Conservation (phyloP, 2,329 filamentous ascomycete genomes). For the Fusarium nanum region DNA sequence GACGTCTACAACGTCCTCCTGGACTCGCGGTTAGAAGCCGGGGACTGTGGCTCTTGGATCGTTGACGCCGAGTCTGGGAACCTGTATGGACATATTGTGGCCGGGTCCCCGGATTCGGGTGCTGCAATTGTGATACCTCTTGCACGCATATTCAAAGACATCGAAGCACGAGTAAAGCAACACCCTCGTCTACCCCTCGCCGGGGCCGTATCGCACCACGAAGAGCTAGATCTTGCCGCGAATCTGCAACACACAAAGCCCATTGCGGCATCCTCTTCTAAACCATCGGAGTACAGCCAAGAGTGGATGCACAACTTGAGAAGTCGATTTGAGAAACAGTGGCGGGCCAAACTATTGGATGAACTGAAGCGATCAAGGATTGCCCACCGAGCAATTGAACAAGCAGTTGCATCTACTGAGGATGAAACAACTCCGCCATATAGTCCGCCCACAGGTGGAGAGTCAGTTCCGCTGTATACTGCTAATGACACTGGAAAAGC, state of each 20-base stretch:
- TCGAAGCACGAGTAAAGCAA: neutral
- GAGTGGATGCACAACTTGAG: constrained; percentile 83
- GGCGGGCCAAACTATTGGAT: constrained; percentile 88
- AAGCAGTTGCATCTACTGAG: neutral
- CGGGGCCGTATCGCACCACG: accelerated
- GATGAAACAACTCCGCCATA: neutral
- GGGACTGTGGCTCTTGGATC: neutral
- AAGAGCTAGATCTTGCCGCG: neutral
- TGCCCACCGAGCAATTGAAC: neutral
- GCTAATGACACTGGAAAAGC: constrained; percentile 54
- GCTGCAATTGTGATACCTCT: neutral
- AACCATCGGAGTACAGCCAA: constrained; percentile 66
- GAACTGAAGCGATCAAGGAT: constrained; percentile 68
- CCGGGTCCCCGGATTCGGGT: neutral
- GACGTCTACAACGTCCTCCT: neutral
- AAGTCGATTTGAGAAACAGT: constrained; percentile 84
- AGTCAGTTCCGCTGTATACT: neutral
- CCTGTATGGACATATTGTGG: neutral
- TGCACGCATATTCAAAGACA: neutral
- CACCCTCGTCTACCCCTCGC: neutral
- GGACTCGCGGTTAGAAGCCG: neutral
- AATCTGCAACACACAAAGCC: neutral
- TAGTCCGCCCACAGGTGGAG: neutral
- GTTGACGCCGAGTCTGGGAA: neutral
- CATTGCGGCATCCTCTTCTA: neutral